A percentile compares a stretch with the other conserved stretches of the same genome.
phyloP scores from a whole-genome alignment of 768 basidiomycete genomes.

The Lentinula sp. region DNA sequence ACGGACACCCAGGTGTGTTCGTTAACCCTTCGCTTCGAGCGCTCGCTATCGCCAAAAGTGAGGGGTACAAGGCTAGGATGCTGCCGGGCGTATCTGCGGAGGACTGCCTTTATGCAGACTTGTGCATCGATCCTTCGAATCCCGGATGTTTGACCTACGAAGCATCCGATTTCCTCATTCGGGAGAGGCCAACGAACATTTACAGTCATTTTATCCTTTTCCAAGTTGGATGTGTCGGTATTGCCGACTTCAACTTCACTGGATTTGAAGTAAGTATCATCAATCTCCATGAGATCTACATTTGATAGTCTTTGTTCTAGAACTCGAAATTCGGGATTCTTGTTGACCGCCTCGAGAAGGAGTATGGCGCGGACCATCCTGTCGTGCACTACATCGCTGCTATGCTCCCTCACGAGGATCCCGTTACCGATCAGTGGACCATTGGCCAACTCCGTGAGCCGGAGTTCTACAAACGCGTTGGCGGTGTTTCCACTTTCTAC shows the following conservation, averaged over 20 bases:
- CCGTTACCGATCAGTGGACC: not conserved
- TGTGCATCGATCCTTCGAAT: slow-evolving; percentile 5
- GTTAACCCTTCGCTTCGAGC: slow-evolving; percentile 2
- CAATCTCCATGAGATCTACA: not conserved
- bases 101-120: slow-evolving; percentile 6
- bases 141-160: slow-evolving; percentile 7
- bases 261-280: not conserved
- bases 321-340: slow-evolving; percentile 1
- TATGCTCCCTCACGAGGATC: not conserved
- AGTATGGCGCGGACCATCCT: slow-evolving; percentile 1
- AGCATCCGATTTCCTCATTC: slow-evolving; percentile 4
- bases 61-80: slow-evolving; percentile 3
- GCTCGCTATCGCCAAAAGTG: slow-evolving; percentile 1
- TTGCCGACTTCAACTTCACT: slow-evolving; percentile 2
- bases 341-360: slow-evolving; percentile 5
- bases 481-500: slow-evolving; percentile 6
- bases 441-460: slow-evolving; percentile 1
- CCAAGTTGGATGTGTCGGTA: slow-evolving; percentile 6
- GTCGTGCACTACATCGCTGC: slow-evolving; percentile 5
- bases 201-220: not conserved
- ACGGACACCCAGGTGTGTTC: slow-evolving; percentile 3
- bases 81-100: slow-evolving; percentile 5
- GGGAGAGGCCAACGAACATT: not conserved
- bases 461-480: not conserved
- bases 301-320: not conserved